Evolutionary conservation across 108 stramenopile species (phyloP), one percentile per base, ranked within the genome.

Genomic region (Fragilariopsis cylindrus): DNA sequence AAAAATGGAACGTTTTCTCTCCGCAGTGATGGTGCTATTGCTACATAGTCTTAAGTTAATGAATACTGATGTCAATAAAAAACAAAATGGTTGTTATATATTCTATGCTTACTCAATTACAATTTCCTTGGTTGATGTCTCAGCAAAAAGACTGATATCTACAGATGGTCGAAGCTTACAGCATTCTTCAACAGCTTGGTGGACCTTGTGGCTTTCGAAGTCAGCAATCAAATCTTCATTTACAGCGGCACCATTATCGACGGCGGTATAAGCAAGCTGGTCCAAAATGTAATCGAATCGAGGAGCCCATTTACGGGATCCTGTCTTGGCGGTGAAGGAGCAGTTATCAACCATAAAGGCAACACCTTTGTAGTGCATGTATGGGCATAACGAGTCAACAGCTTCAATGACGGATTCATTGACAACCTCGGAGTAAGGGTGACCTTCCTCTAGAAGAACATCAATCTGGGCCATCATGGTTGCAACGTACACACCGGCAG

Each of bases 261-360:
- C 91, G 60, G 97, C 96, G 41, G 96, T 97, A 89, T 97, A 98
- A 48, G 97, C 98, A 67, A 97, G 85, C 82, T 98, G 98, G 63
- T 98, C 98, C 62, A 98, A 87, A 75, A 98, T 97, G 95, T 98
- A 98, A 81, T 98, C 98, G 79, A 98, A 98, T 67, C 97, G 90
- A 56, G 98, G 98, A 19, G 97, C 98, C 98, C 98, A 98, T 84
- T 98, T 98, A 66, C 98, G 81, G 7, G 94, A 96, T 70, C 98
- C 98, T 53, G 96, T 95, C 89, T 97, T 96, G 74, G 98, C 98
- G 56, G 98, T 98, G 89, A 96, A 97, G 55, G 96, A 97, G 92
- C 98, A 98, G 91, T 98, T 98, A 82, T 98, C 98, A 63, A 98
- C 98, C 98, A 98, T 98, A 90, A 97, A 97, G 65, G 98, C 96